Base-by-base conservation (phyloP, 2,329 filamentous ascomycete genomes). In the Colletotrichum sp. region DNA sequence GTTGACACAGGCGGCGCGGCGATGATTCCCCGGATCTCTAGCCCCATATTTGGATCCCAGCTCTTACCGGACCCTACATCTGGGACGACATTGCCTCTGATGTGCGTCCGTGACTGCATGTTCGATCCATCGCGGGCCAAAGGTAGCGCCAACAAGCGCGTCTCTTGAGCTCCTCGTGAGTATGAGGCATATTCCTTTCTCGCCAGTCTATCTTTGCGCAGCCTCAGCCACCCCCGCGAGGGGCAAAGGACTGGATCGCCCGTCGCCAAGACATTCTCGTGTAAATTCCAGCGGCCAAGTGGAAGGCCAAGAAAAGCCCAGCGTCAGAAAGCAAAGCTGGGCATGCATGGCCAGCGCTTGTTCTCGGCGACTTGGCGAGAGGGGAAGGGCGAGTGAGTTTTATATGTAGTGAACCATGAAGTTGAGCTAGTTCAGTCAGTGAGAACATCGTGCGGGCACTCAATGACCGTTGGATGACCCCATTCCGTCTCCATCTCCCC, bases 351-450 rank as follows among this genome's bases (percentile, higher is more conserved):
- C 68, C 34, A 67, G 68, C 59, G 70, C 44, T 73, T 76, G 64
- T 32, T 55, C 70, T 76, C 70, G 64, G 74, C 36, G 44, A 69
- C 74, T 76, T 76, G 74, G 74, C 74, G 36, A 30, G 74, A 76
- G 74, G 74, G 72, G 72, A 49, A 36, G 59, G 15, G n/a, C 9
- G 32, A 36, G n/a, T 8, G 26, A 34, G 15, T 63, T 28, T 63
- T 63, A 52, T 63, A 36, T 62, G 24, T 63, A 39, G 13, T 34
- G 26, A 63, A 52, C 34, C 26, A 12, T n/a, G 18, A 70, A 36
- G 30, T 52, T 63, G 21, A 16, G 9, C 26, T 52, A 52, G 28
- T n/a, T 52, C 28, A 9, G 2, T 39, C n/a, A 10, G 18, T 63
- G 15, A 63, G 18, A 36, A 28, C 24, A 52, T 62, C 57, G 13